Percentiles rank a stretch among this genome's conserved stretches.
phyloP scores from a whole-genome alignment of 2,329 filamentous ascomycete species.

The Lasiodiplodia hormozganensis region DNA sequence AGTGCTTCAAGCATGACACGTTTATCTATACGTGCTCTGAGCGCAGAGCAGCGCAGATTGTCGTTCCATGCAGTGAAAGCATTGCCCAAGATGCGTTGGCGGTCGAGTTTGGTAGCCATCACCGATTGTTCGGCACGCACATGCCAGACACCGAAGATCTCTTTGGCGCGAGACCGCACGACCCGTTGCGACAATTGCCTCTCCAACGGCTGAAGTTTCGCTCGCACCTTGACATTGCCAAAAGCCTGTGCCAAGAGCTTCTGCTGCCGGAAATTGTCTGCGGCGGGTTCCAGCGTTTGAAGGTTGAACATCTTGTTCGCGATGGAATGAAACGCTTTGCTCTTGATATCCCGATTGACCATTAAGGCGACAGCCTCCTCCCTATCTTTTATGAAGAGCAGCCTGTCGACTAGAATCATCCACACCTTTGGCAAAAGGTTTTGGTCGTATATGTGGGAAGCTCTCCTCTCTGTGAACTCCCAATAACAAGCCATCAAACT shows the following conservation, averaged over 20 bases:
- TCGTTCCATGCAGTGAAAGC: conserved; percentile 70
- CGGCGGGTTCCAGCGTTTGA: conserved; percentile 42
- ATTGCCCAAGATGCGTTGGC: conserved; percentile 61
- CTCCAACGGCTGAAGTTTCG: conserved; percentile 38
- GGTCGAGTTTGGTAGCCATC: conserved; percentile 59
- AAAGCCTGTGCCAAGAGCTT: conserved; percentile 38
- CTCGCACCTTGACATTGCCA: conserved; percentile 10
- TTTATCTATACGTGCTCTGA: conserved; percentile 62
- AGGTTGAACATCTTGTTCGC: conserved; percentile 19
- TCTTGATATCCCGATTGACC: conserved; percentile 37
- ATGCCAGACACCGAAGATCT: conserved; percentile 57
- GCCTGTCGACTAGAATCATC: conserved; percentile 39
- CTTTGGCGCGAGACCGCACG: conserved; percentile 45
- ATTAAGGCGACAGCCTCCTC: conserved; percentile 34
- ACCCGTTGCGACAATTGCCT: conserved; percentile 47
- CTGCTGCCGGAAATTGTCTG: conserved; percentile 42
- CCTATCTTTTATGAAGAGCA: conserved; percentile 37
- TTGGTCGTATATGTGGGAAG: conserved; percentile 42
- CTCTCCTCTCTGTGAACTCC: conserved; percentile 44
- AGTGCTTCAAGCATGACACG: conserved; percentile 62
- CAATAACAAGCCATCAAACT: conserved; percentile 48
- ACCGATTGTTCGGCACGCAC: conserved; percentile 49
- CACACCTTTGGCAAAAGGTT: conserved; percentile 39
- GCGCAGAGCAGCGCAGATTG: conserved; percentile 59
- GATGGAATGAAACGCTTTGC: conserved; percentile 38